Evolutionary conservation across 306 rosid species (phyloP).

Genomic region (Rubus parviflorus): DNA sequence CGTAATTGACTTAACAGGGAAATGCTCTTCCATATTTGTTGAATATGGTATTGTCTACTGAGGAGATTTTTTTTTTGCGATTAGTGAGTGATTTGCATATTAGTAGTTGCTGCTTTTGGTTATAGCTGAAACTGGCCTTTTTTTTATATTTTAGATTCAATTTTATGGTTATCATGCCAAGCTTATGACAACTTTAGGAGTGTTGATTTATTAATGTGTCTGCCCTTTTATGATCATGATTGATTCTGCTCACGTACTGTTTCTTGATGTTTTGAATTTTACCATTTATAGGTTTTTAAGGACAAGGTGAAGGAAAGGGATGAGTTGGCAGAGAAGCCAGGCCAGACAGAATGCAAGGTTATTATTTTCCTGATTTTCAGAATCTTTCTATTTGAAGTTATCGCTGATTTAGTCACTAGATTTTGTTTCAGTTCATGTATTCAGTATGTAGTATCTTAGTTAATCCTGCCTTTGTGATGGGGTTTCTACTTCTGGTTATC

Average conservation of each 20-base stretch:
- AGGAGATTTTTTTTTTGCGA: background rate
- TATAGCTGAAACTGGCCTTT: background rate
- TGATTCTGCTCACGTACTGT: slow-evolving; percentile 23
- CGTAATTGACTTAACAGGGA: background rate
- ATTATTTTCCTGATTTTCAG: slow-evolving; percentile 27
- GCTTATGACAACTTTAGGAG: background rate
- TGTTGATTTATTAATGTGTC: background rate
- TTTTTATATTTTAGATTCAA: background rate
- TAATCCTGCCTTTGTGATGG: background rate
- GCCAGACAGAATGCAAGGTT: slow-evolving; percentile 92
- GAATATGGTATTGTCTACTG: background rate
- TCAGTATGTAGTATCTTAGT: background rate
- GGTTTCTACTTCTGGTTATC: background rate
- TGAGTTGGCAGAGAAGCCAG: slow-evolving; percentile 52
- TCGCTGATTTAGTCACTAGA: background rate
- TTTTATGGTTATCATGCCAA: background rate
- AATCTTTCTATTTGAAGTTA: slow-evolving; percentile 13
- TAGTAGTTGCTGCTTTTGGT: background rate
- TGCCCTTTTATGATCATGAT: too few relatives aligned
- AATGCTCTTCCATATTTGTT: background rate
- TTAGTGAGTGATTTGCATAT: background rate
- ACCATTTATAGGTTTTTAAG: slow-evolving; percentile 44
- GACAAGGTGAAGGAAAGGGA: slow-evolving; percentile 59
- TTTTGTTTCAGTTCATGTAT: slow-evolving; percentile 7
- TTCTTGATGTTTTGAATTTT: slow-evolving; percentile 24